Conservation (phyloP, 768 basidiomycete genomes). For the Astraeus odoratus region DNA sequence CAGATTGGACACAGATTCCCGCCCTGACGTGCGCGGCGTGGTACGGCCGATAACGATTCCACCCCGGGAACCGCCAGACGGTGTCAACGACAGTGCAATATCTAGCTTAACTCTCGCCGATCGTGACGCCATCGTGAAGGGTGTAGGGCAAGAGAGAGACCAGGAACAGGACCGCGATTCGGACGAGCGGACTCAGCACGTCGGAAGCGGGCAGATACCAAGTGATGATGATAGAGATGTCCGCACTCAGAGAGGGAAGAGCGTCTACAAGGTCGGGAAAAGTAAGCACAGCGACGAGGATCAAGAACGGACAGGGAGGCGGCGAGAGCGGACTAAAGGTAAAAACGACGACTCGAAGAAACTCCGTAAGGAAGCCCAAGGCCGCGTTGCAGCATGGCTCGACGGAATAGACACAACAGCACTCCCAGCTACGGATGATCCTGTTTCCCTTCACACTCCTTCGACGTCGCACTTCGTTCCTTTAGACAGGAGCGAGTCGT, state of each 20-base stretch:
- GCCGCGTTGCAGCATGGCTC: slow-evolving; percentile 74
- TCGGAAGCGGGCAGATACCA: slow-evolving; percentile 18
- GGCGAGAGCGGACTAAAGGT: slow-evolving; percentile 21
- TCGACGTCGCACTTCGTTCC: slow-evolving; percentile 21
- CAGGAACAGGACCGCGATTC: slow-evolving; percentile 26
- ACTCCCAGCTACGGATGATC: slow-evolving; percentile 39
- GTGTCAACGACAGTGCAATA: slow-evolving; percentile 39
- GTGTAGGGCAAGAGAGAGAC: slow-evolving; percentile 16
- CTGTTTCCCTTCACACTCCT: slow-evolving; percentile 28
- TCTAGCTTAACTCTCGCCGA: slow-evolving; percentile 39
- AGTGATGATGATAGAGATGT: slow-evolving; percentile 28
- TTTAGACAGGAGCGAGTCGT: slow-evolving; percentile 18
- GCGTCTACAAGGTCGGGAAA: slow-evolving; percentile 16
- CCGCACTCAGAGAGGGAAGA: slow-evolving; percentile 24
- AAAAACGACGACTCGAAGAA: slow-evolving; percentile 33
- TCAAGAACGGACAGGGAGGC: slow-evolving; percentile 16
- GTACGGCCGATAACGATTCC: slow-evolving; percentile 36
- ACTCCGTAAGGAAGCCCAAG: slow-evolving; percentile 47
- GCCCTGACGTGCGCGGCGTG: slow-evolving; percentile 31
- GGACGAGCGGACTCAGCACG: slow-evolving; percentile 27
- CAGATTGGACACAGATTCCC: slow-evolving; percentile 25
- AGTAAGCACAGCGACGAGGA: slow-evolving; percentile 22
- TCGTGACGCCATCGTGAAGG: slow-evolving; percentile 15
- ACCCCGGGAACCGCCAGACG: slow-evolving; percentile 19
- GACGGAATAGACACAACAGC: slow-evolving; percentile 55